phyloP scores from a whole-genome alignment of 2,329 filamentous ascomycete genomes.

The Verticillium zaregamsianum region DNA sequence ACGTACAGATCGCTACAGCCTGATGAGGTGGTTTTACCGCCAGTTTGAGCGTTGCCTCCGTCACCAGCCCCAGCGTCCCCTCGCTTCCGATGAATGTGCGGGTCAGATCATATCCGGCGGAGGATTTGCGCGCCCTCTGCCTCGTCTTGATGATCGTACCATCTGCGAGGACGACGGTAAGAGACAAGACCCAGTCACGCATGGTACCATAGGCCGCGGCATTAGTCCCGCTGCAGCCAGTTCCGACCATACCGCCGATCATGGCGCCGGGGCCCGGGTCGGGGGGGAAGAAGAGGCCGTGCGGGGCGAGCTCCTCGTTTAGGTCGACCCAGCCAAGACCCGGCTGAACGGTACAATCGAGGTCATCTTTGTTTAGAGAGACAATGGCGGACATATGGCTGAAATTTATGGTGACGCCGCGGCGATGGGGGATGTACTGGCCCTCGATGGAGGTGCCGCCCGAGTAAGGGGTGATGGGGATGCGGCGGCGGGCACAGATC shows the following conservation, averaged over 20 bases:
- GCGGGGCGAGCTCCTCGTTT: slow-evolving; percentile 64
- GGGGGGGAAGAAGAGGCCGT: slow-evolving; percentile 77
- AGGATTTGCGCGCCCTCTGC: slow-evolving; percentile 72
- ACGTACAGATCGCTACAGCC: slow-evolving; percentile 59
- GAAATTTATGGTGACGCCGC: slow-evolving; percentile 75
- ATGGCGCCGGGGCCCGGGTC: slow-evolving; percentile 80
- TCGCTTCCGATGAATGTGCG: slow-evolving; percentile 76
- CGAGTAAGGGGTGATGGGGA: slow-evolving; percentile 72
- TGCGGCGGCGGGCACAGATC: slow-evolving; percentile 63
- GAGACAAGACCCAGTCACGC: slow-evolving; percentile 79
- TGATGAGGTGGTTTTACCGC: slow-evolving; percentile 68
- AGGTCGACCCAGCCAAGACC: slow-evolving; percentile 76
- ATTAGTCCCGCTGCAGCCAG: slow-evolving; percentile 68
- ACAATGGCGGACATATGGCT: slow-evolving; percentile 69
- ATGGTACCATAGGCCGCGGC: slow-evolving; percentile 83
- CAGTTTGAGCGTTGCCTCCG: slow-evolving; percentile 73
- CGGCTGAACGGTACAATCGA: slow-evolving; percentile 66
- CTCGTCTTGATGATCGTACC: slow-evolving; percentile 77
- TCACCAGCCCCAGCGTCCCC: slow-evolving; percentile 76
- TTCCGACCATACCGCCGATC: slow-evolving; percentile 78
- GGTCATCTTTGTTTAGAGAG: slow-evolving; percentile 61
- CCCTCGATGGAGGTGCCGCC: slow-evolving; percentile 77
- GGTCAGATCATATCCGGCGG: slow-evolving; percentile 78
- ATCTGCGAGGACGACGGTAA: slow-evolving; percentile 80
- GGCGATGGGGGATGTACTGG: slow-evolving; percentile 68